Conservation (phyloP, 1,284 basidiomycete genomes). For the Acaromyces ingoldii region DNA sequence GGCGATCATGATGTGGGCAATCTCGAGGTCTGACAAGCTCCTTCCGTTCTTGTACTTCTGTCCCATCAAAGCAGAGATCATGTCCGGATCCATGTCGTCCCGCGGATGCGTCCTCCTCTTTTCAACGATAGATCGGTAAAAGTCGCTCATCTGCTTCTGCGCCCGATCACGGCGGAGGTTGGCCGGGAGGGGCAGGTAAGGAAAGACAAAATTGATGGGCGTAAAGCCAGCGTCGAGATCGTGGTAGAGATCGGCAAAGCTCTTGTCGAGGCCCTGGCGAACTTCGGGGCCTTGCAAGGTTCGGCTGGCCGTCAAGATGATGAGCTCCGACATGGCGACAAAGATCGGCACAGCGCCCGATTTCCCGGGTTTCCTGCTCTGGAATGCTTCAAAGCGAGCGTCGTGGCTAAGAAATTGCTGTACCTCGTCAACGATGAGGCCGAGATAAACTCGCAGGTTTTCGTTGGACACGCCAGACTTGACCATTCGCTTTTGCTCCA, state of each 20-base stretch:
- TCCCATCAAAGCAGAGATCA: constrained; percentile 81
- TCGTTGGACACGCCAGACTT: constrained; percentile 82
- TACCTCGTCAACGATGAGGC: constrained; percentile 69
- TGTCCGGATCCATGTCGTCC: constrained; percentile 65
- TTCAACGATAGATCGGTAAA: constrained; percentile 83
- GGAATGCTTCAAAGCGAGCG: constrained; percentile 60
- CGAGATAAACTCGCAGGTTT: constrained; percentile 83
- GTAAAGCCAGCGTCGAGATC: constrained; percentile 73
- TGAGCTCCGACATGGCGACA: constrained; percentile 79
- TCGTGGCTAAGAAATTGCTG: constrained; percentile 48
- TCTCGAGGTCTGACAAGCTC: constrained; percentile 75
- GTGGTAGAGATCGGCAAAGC: constrained; percentile 78
- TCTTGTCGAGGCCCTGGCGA: constrained; percentile 70
- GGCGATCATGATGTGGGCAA: constrained; percentile 83
- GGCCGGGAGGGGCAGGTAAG: constrained; percentile 82
- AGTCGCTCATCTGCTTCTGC: constrained; percentile 87
- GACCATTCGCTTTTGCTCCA: constrained; percentile 97
- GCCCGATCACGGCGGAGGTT: constrained; percentile 83
- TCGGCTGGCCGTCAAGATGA: constrained; percentile 86
- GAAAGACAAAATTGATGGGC: constrained; percentile 75
- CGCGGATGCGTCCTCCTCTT: constrained; percentile 62
- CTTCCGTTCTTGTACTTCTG: constrained; percentile 83
- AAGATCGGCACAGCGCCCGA: constrained; percentile 53
- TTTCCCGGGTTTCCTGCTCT: constrained; percentile 11
- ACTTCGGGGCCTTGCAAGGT: constrained; percentile 92